Conservation (phyloP, 225 moss, liverwort and hornwort genomes). For the Asterella californica region DNA sequence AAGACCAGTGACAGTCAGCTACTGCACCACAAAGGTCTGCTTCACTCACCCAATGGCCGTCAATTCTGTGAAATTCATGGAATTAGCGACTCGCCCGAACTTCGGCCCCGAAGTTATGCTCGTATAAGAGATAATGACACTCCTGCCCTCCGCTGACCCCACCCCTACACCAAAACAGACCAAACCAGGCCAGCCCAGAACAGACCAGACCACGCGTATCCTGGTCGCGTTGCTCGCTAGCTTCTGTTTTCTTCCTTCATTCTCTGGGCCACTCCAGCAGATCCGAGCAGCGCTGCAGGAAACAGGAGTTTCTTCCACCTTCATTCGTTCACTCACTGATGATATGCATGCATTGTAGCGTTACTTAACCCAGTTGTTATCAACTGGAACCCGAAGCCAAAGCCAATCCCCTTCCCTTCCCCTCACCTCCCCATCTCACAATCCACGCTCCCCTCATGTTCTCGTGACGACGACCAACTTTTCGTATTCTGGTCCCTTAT, state of each 20-base stretch:
- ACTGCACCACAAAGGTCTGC: background rate
- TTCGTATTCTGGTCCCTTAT: background rate
- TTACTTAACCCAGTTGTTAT: background rate
- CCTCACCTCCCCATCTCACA: background rate
- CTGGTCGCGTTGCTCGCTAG: background rate
- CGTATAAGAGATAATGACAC: background rate
- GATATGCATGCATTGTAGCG: background rate
- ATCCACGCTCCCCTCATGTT: background rate
- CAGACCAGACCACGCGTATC: background rate
- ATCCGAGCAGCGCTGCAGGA: too few species aligned
- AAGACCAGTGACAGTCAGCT: background rate
- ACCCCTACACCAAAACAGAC: background rate
- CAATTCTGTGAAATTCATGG: background rate
- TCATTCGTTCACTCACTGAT: background rate
- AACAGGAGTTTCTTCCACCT: too few species aligned
- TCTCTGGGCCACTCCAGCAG: too few species aligned
- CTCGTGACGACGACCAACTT: background rate
- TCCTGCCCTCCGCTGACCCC: background rate
- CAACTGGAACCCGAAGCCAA: background rate
- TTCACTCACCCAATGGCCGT: background rate
- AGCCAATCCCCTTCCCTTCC: background rate
- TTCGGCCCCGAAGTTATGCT: background rate
- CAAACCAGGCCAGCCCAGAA: background rate
- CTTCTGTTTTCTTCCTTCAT: background rate
- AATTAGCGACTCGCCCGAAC: background rate